Base-by-base conservation (phyloP, 2,329 filamentous ascomycete species). In the Thielaviopsis populi region DNA sequence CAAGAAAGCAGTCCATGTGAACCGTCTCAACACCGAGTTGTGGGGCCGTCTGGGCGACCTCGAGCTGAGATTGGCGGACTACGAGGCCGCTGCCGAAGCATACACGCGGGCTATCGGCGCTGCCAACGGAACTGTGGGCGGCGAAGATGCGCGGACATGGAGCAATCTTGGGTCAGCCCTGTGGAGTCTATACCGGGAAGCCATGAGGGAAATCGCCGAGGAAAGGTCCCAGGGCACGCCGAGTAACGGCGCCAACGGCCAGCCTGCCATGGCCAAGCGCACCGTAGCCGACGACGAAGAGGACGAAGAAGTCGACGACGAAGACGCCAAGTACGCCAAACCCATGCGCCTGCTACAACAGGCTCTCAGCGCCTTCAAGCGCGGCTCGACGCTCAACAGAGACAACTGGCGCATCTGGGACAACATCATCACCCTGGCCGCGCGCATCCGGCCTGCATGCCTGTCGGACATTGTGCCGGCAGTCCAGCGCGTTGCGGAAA, bases 331-430 rank as follows among this genome's bases (percentile, higher is more conserved):
- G 22, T 56, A 63, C 64, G 72, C 69, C 37, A 81, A 86, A 67
- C 82, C 84, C 0, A 78, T 83, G 42, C 79, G 79, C 59, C 78
- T 89, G 62, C 80, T 91, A 1, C 77, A 80, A 0, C 89, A 95
- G 71, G 85, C 94, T 0, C 81, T 99, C 0, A 78, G 82, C 5
- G 92, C 94, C 0, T 89, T 95, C 74, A 94, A 95, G 72, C 87
- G 88, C 67, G 94, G 91, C 10, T 90, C 91, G 0, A 81, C 83
- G 3, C 82, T 96, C 27, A 90, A 95, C 61, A 82, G 89, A 73
- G 86, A 91, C 69, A 92, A 92, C 75, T 89, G 87, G 81, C 85
- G 89, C 69, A 96, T 99, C 73, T 97, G 92, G 92, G 89, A 95
- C 72, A 99, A 99, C 70, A 87, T 97, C 17, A 82, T 99, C 65